These are phyloP conservation scores for Phaeosphaeria sp. DNA, from an alignment of 2,329 filamentous ascomycete species.

Conservation along the genomic window DNA sequence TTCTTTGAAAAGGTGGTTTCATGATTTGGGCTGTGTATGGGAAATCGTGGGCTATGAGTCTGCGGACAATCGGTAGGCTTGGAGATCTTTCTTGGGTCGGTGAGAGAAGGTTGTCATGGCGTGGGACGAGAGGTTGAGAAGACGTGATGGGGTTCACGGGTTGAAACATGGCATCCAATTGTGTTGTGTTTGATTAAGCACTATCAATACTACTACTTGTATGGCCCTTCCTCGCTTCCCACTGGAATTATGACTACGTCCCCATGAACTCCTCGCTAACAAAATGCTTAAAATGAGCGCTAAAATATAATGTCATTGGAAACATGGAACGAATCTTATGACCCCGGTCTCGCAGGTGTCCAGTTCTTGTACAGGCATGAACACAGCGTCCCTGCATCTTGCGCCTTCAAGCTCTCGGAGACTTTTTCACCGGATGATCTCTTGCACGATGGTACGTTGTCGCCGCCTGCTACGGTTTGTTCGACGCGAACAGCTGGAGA, in stretches of 20 bases:
- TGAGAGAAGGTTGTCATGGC: too few species aligned
- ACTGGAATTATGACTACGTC: background rate
- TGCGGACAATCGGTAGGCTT: too few species aligned
- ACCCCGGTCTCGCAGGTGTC: constrained; percentile 21
- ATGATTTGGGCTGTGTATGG: too few species aligned
- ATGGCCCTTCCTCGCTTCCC: too few species aligned
- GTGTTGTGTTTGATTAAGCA: background rate
- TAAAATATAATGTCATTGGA: background rate
- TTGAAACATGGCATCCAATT: background rate
- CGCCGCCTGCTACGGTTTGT: constrained; percentile 58
- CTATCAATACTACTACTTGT: background rate
- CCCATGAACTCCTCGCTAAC: background rate
- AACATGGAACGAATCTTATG: background rate
- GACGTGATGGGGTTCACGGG: too few species aligned
- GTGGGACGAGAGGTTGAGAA: too few species aligned
- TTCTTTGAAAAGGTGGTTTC: too few species aligned
- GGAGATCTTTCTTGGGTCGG: too few species aligned
- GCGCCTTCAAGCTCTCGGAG: constrained; percentile 40
- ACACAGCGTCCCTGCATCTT: constrained; percentile 48
- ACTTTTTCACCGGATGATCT: constrained; percentile 47
- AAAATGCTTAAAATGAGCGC: background rate
- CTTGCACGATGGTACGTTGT: constrained; percentile 62
- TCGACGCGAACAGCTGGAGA: constrained; percentile 59
- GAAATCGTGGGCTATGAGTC: too few species aligned
- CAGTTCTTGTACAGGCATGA: constrained; percentile 57